A percentile compares a stretch with the other conserved stretches of the same genome.
Evolutionary conservation across 2,329 filamentous ascomycete genomes (phyloP).

Genomic region (Stemphylium lycopersici): DNA sequence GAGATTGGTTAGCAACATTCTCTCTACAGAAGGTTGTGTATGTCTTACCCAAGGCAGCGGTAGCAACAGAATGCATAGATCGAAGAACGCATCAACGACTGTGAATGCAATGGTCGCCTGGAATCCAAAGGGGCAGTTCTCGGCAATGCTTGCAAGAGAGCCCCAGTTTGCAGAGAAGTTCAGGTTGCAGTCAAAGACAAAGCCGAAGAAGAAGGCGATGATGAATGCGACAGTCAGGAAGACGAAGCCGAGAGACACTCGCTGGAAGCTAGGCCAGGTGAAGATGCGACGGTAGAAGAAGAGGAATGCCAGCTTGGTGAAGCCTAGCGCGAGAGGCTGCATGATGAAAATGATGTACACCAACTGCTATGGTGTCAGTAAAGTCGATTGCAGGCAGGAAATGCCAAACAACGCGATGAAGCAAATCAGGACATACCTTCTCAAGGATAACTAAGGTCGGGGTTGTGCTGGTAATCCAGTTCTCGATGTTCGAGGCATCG

Average conservation of each 20-base stretch:
- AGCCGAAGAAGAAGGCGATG: conserved; percentile 12
- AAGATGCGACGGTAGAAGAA: conserved; percentile 14
- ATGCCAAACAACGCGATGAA: not conserved
- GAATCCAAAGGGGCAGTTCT: conserved; percentile 12
- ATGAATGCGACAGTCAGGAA: conserved; percentile 2
- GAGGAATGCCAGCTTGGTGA: conserved; percentile 11
- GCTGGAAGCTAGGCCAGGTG: conserved; percentile 6
- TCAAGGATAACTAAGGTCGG: conserved; percentile 7
- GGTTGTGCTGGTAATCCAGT: conserved; percentile 9
- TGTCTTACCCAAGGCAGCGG: conserved; percentile 10
- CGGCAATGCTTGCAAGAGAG: conserved; percentile 8
- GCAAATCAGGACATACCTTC: not conserved
- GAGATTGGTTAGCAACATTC: not conserved
- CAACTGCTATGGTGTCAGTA: not conserved
- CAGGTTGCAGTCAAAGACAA: conserved; percentile 10
- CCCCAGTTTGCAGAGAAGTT: conserved; percentile 12
- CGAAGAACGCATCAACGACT: conserved; percentile 8
- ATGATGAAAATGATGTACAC: conserved; percentile 15
- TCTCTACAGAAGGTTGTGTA: not conserved
- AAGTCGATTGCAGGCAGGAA: too few species aligned
- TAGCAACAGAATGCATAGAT: conserved; percentile 8
- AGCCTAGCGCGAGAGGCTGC: conserved; percentile 9
- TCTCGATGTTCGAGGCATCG: conserved; percentile 2
- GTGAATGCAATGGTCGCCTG: conserved; percentile 7
- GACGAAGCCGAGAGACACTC: conserved; percentile 1